These are phyloP conservation scores for Serendipita vermifera DNA, from an alignment of 768 basidiomycete species.

Conservation along the genomic window DNA sequence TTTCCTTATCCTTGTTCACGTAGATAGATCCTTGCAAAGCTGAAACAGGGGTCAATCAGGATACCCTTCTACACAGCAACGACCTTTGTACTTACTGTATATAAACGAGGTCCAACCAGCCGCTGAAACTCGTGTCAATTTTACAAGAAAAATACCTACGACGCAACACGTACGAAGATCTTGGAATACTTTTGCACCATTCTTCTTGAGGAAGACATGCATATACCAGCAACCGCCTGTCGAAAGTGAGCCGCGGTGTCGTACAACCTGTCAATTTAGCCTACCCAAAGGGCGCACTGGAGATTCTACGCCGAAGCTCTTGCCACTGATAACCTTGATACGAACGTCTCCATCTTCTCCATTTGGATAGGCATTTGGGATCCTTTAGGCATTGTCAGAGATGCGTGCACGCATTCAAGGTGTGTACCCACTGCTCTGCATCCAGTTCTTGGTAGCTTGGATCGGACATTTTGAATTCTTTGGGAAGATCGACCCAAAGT, in stretches of 20 bases:
- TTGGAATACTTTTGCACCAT: conserved; percentile 57
- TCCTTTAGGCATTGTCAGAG: conserved; percentile 27
- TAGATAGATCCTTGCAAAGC: conserved; percentile 54
- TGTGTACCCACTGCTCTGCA: conserved; percentile 38
- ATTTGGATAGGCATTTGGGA: conserved; percentile 60
- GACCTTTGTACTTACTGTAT: conserved; percentile 43
- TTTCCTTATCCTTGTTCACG: conserved; percentile 36
- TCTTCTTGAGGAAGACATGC: conserved; percentile 54
- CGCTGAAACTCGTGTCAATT: conserved; percentile 29
- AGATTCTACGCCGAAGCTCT: conserved; percentile 72
- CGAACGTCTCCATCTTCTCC: conserved; percentile 53
- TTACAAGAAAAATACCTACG: neutral
- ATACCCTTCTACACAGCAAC: neutral
- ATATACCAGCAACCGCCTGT: conserved; percentile 87
- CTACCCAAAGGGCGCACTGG: conserved; percentile 64
- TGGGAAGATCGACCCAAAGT: conserved; percentile 75
- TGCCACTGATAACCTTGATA: conserved; percentile 81
- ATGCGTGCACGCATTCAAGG: neutral
- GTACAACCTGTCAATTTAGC: neutral
- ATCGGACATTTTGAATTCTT: conserved; percentile 71
- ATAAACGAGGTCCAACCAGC: conserved; percentile 83
- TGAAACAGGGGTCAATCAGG: conserved; percentile 21
- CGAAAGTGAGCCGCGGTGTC: too few species aligned
- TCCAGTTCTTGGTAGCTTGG: conserved; percentile 76
- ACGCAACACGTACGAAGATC: conserved; percentile 47